Conservation (phyloP, 2,329 filamentous ascomycete genomes). For the Penicillium brasilianum region DNA sequence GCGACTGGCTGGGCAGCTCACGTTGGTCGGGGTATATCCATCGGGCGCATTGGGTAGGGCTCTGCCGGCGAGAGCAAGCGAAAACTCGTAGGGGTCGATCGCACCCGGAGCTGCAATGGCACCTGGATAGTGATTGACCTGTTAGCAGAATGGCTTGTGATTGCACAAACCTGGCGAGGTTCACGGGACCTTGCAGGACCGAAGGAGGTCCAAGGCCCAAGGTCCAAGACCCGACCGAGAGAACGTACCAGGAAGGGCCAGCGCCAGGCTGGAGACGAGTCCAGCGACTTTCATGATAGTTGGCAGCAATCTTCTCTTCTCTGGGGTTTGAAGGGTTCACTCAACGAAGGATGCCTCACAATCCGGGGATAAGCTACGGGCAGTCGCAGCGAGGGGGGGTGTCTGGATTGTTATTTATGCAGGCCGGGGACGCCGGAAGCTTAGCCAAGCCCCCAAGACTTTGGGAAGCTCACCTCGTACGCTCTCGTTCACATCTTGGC, state of each 20-base stretch:
- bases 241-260: slow-evolving; percentile 27
- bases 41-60: slow-evolving; percentile 64
- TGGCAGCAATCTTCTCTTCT: background rate
- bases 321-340: background rate
- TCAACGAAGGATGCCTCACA: background rate
- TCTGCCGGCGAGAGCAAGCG: slow-evolving; percentile 35
- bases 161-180: background rate
- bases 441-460: slow-evolving; percentile 6
- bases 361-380: background rate
- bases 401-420: slow-evolving; percentile 23
- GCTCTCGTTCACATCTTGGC: background rate
- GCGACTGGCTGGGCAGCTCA: slow-evolving; percentile 69
- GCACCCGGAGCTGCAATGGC: slow-evolving; percentile 25
- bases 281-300: slow-evolving; percentile 25
- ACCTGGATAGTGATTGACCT: slow-evolving; percentile 7
- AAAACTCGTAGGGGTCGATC: slow-evolving; percentile 15
- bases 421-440: slow-evolving; percentile 28
- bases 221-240: slow-evolving; percentile 8
- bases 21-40: slow-evolving; percentile 72
- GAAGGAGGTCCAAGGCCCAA: background rate
- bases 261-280: slow-evolving; percentile 21
- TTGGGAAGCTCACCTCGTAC: background rate
- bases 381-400: slow-evolving; percentile 12
- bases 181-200: background rate
- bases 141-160: background rate